Conservation (phyloP, 1,284 basidiomycete genomes). For the Rugosomyces carneus region DNA sequence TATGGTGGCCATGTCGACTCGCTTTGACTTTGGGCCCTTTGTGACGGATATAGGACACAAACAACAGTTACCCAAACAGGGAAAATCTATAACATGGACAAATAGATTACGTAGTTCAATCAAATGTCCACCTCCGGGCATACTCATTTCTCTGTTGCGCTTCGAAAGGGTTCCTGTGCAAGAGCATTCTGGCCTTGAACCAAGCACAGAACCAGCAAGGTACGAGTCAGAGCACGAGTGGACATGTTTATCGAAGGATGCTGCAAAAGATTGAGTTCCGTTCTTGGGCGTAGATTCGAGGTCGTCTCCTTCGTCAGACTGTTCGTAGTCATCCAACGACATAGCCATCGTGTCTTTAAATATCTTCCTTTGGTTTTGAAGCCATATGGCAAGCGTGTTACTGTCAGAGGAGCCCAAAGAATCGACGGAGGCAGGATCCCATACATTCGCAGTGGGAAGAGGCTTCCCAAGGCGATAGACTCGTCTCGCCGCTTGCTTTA, state of each 20-base stretch:
- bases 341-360: conserved; percentile 13
- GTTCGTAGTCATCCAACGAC: conserved; percentile 37
- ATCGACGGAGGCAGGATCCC: conserved; percentile 16
- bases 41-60: conserved; percentile 5
- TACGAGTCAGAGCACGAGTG: conserved; percentile 3
- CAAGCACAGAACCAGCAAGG: conserved; percentile 1
- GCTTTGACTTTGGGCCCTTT: conserved; percentile 2
- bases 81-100: background rate
- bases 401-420: conserved; percentile 25
- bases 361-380: conserved; percentile 24
- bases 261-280: no score
- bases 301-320: conserved; percentile 41
- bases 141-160: conserved; percentile 11
- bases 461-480: conserved; percentile 9
- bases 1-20: background rate
- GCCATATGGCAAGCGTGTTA: conserved; percentile 33
- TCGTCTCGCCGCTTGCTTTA: conserved; percentile 9
- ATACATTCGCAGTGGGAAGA: conserved; percentile 1
- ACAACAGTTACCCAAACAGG: background rate
- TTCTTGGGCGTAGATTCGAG: conserved; percentile 7
- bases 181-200: no score
- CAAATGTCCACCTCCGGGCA: conserved; percentile 18
- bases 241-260: background rate
- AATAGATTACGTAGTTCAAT: background rate
- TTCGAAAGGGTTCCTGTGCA: no score